A percentile compares a stretch with the other conserved stretches of the same genome.
phyloP scores from a whole-genome alignment of 2,329 filamentous ascomycete genomes.

The Fusarium illudens region DNA sequence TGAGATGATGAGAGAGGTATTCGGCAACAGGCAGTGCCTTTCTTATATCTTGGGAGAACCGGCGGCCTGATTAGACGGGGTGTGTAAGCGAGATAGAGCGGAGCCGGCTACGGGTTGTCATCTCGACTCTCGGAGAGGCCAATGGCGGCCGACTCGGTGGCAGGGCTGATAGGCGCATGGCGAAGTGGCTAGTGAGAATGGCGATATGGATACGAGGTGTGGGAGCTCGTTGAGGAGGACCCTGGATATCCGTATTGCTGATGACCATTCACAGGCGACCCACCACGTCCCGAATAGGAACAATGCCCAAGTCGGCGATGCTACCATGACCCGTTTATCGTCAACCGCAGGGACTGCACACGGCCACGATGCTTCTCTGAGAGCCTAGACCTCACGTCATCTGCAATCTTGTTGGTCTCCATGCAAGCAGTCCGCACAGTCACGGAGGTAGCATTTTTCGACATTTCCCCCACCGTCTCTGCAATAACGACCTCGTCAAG shows the following conservation, averaged over 20 bases:
- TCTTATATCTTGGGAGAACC: constrained; percentile 37
- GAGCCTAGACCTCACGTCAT: constrained; percentile 31
- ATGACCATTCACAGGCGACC: constrained; percentile 33
- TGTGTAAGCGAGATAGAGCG: constrained; percentile 34
- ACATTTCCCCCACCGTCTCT: constrained; percentile 1
- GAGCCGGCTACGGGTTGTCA: constrained; percentile 26
- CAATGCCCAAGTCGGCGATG: constrained; percentile 15
- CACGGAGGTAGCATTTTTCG: constrained; percentile 20
- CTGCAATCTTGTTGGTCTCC: constrained; percentile 23
- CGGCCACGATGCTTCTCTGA: constrained; percentile 17
- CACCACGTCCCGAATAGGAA: constrained; percentile 33
- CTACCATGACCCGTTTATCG: constrained; percentile 28
- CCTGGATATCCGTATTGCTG: constrained; percentile 39
- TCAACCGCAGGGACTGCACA: constrained; percentile 18
- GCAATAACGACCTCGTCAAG: constrained; percentile 20
- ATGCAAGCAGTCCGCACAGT: constrained; percentile 28
- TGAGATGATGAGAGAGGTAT: constrained; percentile 28
- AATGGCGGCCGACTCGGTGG: constrained; percentile 35
- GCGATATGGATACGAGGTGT: constrained; percentile 43
- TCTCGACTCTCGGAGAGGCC: constrained; percentile 28
- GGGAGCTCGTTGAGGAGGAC: constrained; percentile 27
- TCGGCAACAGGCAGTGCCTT: constrained; percentile 26
- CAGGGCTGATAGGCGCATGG: constrained; percentile 40
- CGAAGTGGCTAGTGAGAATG: constrained; percentile 39
- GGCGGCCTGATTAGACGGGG: constrained; percentile 22